A percentile compares a stretch with the other conserved stretches of the same genome.
Evolutionary conservation across 129 eudicot genomes (phyloP).

Genomic region (Escallonia herrerae): DNA sequence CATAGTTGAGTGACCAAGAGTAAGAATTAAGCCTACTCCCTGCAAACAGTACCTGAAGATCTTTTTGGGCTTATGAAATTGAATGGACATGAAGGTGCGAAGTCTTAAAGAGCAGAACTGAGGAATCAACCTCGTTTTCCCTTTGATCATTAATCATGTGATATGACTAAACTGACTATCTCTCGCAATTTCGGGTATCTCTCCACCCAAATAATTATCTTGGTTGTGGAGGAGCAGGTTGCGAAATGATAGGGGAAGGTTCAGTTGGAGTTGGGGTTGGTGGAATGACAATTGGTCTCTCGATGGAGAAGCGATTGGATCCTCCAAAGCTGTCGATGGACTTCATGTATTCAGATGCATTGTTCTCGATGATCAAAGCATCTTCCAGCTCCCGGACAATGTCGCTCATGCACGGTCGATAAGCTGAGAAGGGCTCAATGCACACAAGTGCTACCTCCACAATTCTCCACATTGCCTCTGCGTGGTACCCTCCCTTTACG

Average conservation of each 20-base stretch:
- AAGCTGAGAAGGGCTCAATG: conserved; percentile 64
- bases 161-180: conserved; percentile 8
- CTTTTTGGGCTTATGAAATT: not conserved
- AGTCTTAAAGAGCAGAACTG: conserved; percentile 7
- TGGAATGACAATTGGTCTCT: conserved; percentile 54
- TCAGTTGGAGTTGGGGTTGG: conserved; percentile 48
- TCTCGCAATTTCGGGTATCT: conserved; percentile 17
- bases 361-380: conserved; percentile 79
- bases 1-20: not conserved
- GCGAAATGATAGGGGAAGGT: conserved; percentile 41
- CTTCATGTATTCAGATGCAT: conserved; percentile 86
- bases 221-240: conserved; percentile 75
- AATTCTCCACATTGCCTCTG: conserved; percentile 91
- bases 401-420: conserved; percentile 75
- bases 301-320: conserved; percentile 69
- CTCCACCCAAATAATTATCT: conserved; percentile 38
- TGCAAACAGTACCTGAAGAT: not conserved
- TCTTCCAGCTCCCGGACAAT: conserved; percentile 88
- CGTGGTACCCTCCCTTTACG: conserved; percentile 77
- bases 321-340: conserved; percentile 84
- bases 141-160: conserved; percentile 13
- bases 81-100: conserved; percentile 1
- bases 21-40: not conserved
- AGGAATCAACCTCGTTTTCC: conserved; percentile 20
- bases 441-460: conserved; percentile 87